Conservation (phyloP, 1,284 basidiomycete genomes). For the Gomphus sp. region DNA sequence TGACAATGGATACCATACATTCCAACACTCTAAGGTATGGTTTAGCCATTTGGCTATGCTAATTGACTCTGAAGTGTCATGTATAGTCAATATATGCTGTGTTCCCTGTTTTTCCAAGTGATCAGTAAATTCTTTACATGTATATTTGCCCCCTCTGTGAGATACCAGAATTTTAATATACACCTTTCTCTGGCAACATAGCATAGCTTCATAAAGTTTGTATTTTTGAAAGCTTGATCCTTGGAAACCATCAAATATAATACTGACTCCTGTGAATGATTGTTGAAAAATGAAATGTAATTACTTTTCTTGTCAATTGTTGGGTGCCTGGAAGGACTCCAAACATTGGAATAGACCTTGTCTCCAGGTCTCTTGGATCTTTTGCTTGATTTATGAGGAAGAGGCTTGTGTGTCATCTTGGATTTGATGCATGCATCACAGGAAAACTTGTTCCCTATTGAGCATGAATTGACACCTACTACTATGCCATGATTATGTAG, state of each 20-base stretch:
- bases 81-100: constrained; percentile 19
- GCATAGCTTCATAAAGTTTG: constrained; percentile 16
- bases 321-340: constrained; percentile 16
- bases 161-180: constrained; percentile 22
- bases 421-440: too few species aligned
- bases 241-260: too few species aligned
- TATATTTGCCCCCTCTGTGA: constrained; percentile 29
- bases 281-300: constrained; percentile 17
- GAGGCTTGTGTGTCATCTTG: constrained; percentile 10
- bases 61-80: constrained; percentile 26
- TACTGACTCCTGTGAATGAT: too few species aligned
- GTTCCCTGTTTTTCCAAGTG: constrained; percentile 21
- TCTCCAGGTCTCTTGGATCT: too few species aligned
- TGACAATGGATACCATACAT: too few species aligned
- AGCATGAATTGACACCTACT: too few species aligned
- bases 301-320: constrained; percentile 9
- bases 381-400: too few species aligned
- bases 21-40: constrained; percentile 20
- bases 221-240: too few species aligned
- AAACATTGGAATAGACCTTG: constrained; percentile 19
- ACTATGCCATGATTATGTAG: too few species aligned
- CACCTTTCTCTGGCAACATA: constrained; percentile 15
- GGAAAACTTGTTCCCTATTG: too few species aligned
- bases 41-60: constrained; percentile 26
- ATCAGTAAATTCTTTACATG: constrained; percentile 19